These are phyloP conservation scores for Stromatinia cepivora DNA, from an alignment of 2,329 filamentous ascomycete species.

Conservation along the genomic window DNA sequence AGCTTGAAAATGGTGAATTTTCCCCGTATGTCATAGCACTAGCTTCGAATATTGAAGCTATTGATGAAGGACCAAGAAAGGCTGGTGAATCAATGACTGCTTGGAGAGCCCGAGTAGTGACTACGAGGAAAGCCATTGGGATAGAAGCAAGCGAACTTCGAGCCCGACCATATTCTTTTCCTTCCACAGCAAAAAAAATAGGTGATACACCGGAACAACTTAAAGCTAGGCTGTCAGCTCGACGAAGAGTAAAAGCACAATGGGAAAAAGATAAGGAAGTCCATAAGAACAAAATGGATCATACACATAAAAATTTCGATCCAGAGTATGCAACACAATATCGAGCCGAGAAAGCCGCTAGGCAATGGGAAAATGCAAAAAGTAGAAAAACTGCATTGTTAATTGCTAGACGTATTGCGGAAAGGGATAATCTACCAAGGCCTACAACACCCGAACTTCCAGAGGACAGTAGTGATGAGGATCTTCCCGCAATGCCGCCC, in stretches of 20 bases:
- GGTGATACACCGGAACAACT: slow-evolving; percentile 1
- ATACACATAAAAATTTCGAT: slow-evolving; percentile 1
- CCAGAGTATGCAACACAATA: background rate
- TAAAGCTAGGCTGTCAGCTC: background rate
- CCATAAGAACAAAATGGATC: slow-evolving; percentile 16
- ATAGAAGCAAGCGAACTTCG: background rate
- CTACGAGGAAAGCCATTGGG: background rate
- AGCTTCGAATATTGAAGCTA: background rate
- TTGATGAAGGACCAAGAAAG: background rate
- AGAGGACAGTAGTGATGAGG: slow-evolving; percentile 19
- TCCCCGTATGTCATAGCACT: background rate
- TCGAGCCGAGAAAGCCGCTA: slow-evolving; percentile 4
- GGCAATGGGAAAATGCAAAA: background rate
- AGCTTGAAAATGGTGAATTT: background rate
- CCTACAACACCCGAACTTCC: background rate
- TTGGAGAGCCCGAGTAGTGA: background rate
- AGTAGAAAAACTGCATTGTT: background rate
- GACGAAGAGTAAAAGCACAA: background rate
- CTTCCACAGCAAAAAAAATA: background rate
- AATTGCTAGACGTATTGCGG: background rate
- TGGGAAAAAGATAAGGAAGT: slow-evolving; percentile 9
- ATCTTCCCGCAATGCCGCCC: background rate
- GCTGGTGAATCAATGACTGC: background rate
- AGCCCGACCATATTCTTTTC: background rate
- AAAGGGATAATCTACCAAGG: background rate